Base-by-base conservation (phyloP, 352 stramenopile species). In the Phytophthora podocarpi region DNA sequence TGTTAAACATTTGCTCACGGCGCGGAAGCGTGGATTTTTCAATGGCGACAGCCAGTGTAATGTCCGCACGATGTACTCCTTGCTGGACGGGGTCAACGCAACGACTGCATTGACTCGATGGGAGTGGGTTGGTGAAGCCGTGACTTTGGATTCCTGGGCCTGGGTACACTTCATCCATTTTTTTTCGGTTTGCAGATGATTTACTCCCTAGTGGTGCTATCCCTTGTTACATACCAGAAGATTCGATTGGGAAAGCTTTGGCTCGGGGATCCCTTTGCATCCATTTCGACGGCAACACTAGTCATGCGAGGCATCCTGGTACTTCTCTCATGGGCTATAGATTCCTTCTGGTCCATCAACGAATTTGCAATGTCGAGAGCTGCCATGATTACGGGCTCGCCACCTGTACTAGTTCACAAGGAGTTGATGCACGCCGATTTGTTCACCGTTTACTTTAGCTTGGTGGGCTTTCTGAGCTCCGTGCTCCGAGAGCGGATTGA, bases 111-210 rank as follows among this genome's bases (percentile, higher is more conserved):
- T 67, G 11, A 54, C 49, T 16, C 47, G 49, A 4, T 70, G 46
- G 27, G 37, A 70, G 31, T 70, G 52, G 36, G 16, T 56, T 4
- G 42, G 53, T 20, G 60, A 67, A 23, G 50, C 66, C 0, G 32
- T 70, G 1, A 59, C 49, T 5, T 18, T 47, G 2, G 60, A 74
- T 39, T 74, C 72, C 0, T 78, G 65, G 72, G 72, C 45, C 15
- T 81, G 72, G 69, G 56, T 76, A 10, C 72, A 78, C 27, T 53
- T 42, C n/a, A 23, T 81, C 5, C 65, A 81, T 16, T 47, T 78
- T 57, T 81, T 31, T 67, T 81, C 13, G 61, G 40, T 0, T 2
- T 74, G n/a, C 49, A 76, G n/a, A 26, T 70, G 36, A 35, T 74
- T 0, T 41, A 64, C 11, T 70, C 58, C 4, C 45, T 81, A 15